Percentiles rank a stretch among this genome's conserved stretches.
Conservation (phyloP, 2,329 filamentous ascomycete genomes). For the Akanthomyces dipterigenus region DNA sequence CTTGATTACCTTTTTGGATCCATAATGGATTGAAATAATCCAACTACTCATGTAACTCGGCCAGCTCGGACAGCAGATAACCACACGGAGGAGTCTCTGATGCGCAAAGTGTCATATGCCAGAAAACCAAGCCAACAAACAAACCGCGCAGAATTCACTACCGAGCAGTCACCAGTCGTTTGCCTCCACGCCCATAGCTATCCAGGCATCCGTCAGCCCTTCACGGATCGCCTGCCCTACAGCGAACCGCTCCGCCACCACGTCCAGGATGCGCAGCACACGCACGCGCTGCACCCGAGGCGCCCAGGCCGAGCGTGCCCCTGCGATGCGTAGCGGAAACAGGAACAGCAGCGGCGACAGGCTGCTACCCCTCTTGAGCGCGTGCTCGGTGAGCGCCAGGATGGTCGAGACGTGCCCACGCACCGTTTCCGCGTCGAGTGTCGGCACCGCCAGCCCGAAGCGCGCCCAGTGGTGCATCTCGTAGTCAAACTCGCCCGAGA, state of each 20-base stretch:
- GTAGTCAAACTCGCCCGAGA: conserved; percentile 31
- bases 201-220: conserved; percentile 3
- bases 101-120: too few species aligned
- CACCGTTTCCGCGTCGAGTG: conserved; percentile 17
- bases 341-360: conserved; percentile 27
- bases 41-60: too few species aligned
- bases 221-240: conserved; percentile 18
- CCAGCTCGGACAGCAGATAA: too few species aligned
- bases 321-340: conserved; percentile 29
- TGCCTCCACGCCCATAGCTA: background rate
- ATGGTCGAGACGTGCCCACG: conserved; percentile 20
- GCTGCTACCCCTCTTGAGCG: conserved; percentile 15
- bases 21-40: too few species aligned
- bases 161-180: background rate
- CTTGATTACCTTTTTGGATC: too few species aligned
- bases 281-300: conserved; percentile 17
- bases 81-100: too few species aligned
- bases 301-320: conserved; percentile 21
- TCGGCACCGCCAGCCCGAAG: conserved; percentile 18
- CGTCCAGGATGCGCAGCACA: conserved; percentile 17
- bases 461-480: conserved; percentile 24
- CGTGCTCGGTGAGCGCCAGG: conserved; percentile 13
- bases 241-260: conserved; percentile 19
- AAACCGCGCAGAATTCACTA: background rate
- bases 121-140: background rate